Evolutionary conservation across 1,139 yeast species (phyloP).

Genomic region (Kurtzmaniella quercitrusa): DNA sequence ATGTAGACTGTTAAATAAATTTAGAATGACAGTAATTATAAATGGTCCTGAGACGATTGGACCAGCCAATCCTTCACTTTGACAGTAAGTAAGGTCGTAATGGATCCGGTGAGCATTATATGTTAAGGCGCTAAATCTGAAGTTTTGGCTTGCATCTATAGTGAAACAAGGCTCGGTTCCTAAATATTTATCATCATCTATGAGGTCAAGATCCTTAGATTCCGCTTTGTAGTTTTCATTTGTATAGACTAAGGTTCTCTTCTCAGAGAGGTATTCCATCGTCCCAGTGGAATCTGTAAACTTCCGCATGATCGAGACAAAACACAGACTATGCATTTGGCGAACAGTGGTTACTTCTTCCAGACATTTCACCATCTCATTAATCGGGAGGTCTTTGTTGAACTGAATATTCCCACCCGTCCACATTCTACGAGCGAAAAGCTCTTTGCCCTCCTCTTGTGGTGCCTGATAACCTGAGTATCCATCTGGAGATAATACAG

Average conservation of each 20-base stretch:
- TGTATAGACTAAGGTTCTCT: slow-evolving; percentile 35
- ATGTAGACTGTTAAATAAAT: slow-evolving; percentile 35
- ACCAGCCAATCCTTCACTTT: slow-evolving; percentile 55
- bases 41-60: slow-evolving; percentile 82
- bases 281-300: slow-evolving; percentile 15
- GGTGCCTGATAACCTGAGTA: slow-evolving; percentile 84
- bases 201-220: not conserved
- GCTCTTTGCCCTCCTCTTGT: slow-evolving; percentile 15
- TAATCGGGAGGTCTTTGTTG: slow-evolving; percentile 27
- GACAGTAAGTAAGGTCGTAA: slow-evolving; percentile 55
- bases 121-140: slow-evolving; percentile 70
- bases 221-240: slow-evolving; percentile 17
- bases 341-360: slow-evolving; percentile 42
- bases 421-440: slow-evolving; percentile 74
- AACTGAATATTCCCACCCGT: slow-evolving; percentile 60
- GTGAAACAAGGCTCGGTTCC: not conserved
- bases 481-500: slow-evolving; percentile 62
- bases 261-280: slow-evolving; percentile 19
- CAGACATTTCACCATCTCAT: slow-evolving; percentile 32
- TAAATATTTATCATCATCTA: not conserved
- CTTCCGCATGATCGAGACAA: slow-evolving; percentile 44
- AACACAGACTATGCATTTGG: slow-evolving; percentile 29
- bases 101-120: slow-evolving; percentile 85
- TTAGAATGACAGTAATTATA: slow-evolving; percentile 54
- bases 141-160: slow-evolving; percentile 10